These are phyloP conservation scores for Clonostachys byssicola DNA, from an alignment of 2,329 filamentous ascomycete species.

Conservation along the genomic window DNA sequence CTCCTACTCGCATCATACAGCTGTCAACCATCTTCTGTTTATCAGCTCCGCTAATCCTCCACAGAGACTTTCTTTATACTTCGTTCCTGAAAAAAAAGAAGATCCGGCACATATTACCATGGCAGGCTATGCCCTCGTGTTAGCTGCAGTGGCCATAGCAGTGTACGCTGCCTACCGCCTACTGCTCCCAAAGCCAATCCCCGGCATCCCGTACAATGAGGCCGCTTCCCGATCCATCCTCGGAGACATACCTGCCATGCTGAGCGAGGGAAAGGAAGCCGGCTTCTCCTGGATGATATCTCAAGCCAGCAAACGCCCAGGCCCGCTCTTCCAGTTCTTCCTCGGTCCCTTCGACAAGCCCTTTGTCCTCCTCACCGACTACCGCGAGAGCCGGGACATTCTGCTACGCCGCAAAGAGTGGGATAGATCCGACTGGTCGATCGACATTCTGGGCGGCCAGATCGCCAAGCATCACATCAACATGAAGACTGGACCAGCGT, in stretches of 20 bases:
- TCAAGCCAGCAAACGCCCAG: constrained; percentile 11
- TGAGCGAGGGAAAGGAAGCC: not conserved
- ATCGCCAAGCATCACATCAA: constrained; percentile 25
- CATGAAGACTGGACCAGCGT: constrained; percentile 18
- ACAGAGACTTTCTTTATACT: too few relatives aligned
- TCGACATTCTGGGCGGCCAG: constrained; percentile 21
- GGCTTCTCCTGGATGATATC: constrained; percentile 9
- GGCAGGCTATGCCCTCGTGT: too few relatives aligned
- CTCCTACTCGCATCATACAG: too few relatives aligned
- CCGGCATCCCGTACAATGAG: constrained; percentile 38
- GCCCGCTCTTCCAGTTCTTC: constrained; percentile 42
- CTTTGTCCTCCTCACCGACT: constrained; percentile 33
- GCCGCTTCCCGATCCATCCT: constrained; percentile 24
- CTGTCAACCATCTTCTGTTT: too few relatives aligned
- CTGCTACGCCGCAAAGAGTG: constrained; percentile 37
- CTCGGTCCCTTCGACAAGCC: constrained; percentile 33
- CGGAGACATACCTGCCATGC: constrained; percentile 29
- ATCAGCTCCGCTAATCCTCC: too few relatives aligned
- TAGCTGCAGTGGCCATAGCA: not conserved
- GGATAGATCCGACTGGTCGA: constrained; percentile 29
- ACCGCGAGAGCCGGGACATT: constrained; percentile 35
- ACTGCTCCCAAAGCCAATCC: constrained; percentile 33
- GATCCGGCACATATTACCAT: too few relatives aligned
- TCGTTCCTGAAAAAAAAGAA: too few relatives aligned
- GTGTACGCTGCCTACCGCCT: not conserved